These are phyloP conservation scores for Fusarium sp. DNA, from an alignment of 2,329 filamentous ascomycete species.

Conservation along the genomic window DNA sequence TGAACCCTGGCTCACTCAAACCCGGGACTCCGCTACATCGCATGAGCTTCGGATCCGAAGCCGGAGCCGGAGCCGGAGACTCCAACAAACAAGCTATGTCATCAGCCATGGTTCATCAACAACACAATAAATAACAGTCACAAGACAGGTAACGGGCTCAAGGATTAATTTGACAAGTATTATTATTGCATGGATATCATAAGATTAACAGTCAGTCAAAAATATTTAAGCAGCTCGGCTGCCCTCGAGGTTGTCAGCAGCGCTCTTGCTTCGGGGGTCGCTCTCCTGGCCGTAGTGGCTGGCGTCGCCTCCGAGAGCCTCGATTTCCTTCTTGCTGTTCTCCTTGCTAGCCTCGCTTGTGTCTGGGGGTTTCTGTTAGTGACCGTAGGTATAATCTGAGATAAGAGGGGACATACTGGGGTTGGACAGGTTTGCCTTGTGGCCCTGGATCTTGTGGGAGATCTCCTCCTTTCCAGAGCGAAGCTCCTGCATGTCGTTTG, in stretches of 20 bases:
- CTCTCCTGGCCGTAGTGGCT: slow-evolving; percentile 57
- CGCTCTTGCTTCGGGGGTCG: slow-evolving; percentile 56
- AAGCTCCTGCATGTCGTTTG: slow-evolving; percentile 57
- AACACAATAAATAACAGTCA: not conserved
- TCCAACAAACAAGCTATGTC: not conserved
- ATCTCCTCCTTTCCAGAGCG: slow-evolving; percentile 44
- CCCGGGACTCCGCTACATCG: slow-evolving; percentile 7
- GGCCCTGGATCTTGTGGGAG: slow-evolving; percentile 51
- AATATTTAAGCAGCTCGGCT: slow-evolving; percentile 46
- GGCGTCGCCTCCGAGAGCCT: slow-evolving; percentile 56
- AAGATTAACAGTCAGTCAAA: not conserved
- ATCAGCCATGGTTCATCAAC: not conserved
- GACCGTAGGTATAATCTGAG: not conserved
- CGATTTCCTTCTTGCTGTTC: slow-evolving; percentile 55
- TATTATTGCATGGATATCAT: slow-evolving; percentile 10
- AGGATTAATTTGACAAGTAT: not conserved
- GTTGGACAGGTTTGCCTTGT: slow-evolving; percentile 62
- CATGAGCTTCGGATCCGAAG: slow-evolving; percentile 28
- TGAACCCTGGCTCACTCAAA: not conserved
- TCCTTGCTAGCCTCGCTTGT: slow-evolving; percentile 60
- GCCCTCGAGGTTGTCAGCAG: slow-evolving; percentile 54
- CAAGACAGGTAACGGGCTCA: not conserved
- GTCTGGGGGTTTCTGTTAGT: slow-evolving; percentile 46
- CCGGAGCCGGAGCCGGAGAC: slow-evolving; percentile 33
- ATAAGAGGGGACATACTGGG: slow-evolving; percentile 51